Evolutionary conservation across 768 basidiomycete genomes (phyloP).

Genomic region (Kwoniella pini): DNA sequence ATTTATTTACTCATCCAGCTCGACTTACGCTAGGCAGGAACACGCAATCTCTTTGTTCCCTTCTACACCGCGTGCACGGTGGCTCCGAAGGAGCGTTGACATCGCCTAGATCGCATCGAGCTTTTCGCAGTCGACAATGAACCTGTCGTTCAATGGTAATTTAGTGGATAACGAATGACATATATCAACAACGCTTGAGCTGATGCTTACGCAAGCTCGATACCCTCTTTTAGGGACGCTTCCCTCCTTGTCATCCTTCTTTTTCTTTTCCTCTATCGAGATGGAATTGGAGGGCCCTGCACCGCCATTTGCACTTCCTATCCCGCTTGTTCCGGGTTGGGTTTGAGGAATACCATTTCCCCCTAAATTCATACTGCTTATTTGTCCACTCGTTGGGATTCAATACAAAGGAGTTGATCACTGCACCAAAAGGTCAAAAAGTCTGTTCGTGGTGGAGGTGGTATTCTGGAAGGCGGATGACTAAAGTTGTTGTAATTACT

Average conservation of each 20-base stretch:
- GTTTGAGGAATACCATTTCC: conserved; percentile 3
- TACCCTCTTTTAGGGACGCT: conserved; percentile 42
- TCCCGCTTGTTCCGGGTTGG: conserved; percentile 6
- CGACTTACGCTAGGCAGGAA: conserved; percentile 43
- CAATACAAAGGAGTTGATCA: not conserved
- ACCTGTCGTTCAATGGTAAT: conserved; percentile 15
- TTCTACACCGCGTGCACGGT: conserved; percentile 46
- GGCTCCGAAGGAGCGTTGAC: conserved; percentile 48
- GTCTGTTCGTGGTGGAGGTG: conserved; percentile 13
- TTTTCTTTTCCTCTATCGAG: conserved; percentile 11
- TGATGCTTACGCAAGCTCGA: conserved; percentile 41
- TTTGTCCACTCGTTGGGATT: no score
- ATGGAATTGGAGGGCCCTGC: not conserved
- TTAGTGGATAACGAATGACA: not conserved
- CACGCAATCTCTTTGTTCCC: conserved; percentile 49
- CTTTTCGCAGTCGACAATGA: conserved; percentile 46
- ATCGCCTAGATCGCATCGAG: conserved; percentile 51
- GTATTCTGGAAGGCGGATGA: conserved; percentile 3
- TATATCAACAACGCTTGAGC: not conserved
- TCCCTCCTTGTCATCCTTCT: conserved; percentile 24
- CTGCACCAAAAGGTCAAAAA: conserved; percentile 2
- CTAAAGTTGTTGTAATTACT: no score
- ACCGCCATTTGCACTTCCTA: not conserved
- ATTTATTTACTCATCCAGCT: not conserved
- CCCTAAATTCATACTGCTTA: not conserved